Evolutionary conservation across 2,329 filamentous ascomycete genomes (phyloP).

Genomic region (Colletotrichum brevisporum): DNA sequence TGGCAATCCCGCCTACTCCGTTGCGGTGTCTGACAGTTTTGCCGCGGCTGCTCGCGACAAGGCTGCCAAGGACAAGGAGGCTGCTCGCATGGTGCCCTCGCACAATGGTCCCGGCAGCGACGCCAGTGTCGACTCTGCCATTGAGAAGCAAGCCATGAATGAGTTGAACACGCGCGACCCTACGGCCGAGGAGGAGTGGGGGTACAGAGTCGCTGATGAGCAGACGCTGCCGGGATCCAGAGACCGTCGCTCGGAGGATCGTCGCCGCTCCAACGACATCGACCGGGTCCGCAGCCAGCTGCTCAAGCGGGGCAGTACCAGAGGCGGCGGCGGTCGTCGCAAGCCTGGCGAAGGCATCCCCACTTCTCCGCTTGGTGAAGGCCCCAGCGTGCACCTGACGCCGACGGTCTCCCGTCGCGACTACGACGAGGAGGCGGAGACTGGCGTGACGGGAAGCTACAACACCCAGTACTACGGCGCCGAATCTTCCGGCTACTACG

Average conservation of each 20-base stretch:
- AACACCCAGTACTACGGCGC: conserved; percentile 47
- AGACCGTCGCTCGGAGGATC: conserved; percentile 50
- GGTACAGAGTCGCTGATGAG: conserved; percentile 53
- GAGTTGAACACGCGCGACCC: conserved; percentile 59
- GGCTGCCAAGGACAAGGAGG: conserved; percentile 73
- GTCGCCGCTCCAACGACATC: conserved; percentile 54
- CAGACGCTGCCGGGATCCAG: conserved; percentile 49
- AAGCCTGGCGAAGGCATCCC: conserved; percentile 63
- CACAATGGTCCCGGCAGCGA: conserved; percentile 44
- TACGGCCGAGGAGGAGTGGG: conserved; percentile 54
- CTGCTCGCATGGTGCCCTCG: conserved; percentile 73
- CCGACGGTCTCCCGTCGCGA: conserved; percentile 50
- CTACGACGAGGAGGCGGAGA: conserved; percentile 62
- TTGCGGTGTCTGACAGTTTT: conserved; percentile 78
- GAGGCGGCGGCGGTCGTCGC: conserved; percentile 64
- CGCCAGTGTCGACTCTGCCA: conserved; percentile 41
- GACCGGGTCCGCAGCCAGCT: conserved; percentile 54
- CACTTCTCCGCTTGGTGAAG: conserved; percentile 47
- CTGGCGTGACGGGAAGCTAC: conserved; percentile 47
- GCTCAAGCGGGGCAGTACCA: conserved; percentile 58
- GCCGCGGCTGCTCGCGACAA: conserved; percentile 74
- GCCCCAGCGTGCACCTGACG: conserved; percentile 46
- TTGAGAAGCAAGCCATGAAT: conserved; percentile 61
- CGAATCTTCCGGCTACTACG: conserved; percentile 39
- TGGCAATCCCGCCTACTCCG: conserved; percentile 85